phyloP scores from a whole-genome alignment of 805 yeast species.

The Wickerhamomyces mucosus region DNA sequence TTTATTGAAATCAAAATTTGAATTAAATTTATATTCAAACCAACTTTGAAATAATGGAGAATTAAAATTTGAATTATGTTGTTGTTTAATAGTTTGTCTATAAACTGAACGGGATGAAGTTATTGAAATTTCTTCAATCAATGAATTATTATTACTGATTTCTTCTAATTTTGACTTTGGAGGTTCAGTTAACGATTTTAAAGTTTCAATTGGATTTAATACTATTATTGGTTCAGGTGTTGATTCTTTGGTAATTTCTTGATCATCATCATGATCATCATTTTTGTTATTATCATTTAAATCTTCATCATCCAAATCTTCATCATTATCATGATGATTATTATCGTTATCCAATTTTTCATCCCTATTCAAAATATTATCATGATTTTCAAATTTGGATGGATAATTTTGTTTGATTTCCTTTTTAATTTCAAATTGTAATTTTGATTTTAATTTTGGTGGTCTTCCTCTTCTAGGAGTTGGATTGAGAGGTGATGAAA shows the following conservation, averaged over 20 bases:
- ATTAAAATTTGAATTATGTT: slow-evolving; percentile 3
- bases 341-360: too few species aligned
- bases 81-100: slow-evolving; percentile 19
- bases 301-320: slow-evolving; percentile 3
- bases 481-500: not conserved
- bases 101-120: slow-evolving; percentile 22
- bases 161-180: not conserved
- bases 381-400: too few species aligned
- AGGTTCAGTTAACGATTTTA: not conserved
- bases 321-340: slow-evolving; percentile 1
- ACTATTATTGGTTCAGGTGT: slow-evolving; percentile 2
- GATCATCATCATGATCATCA: slow-evolving; percentile 1
- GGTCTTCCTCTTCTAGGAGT: slow-evolving; percentile 1
- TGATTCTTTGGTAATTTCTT: not conserved
- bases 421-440: too few species aligned
- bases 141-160: slow-evolving; percentile 13
- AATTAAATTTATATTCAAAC: slow-evolving; percentile 28
- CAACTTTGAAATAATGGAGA: slow-evolving; percentile 20
- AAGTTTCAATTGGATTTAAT: slow-evolving; percentile 1
- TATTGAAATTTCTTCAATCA: slow-evolving; percentile 21
- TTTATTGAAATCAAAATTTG: slow-evolving; percentile 12
- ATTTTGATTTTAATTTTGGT: not conserved
- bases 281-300: slow-evolving; percentile 9
- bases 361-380: too few species aligned
- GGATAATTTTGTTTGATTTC: too few species aligned